Conservation (phyloP, 1,139 yeast species). For the Candida labiduridarum region DNA sequence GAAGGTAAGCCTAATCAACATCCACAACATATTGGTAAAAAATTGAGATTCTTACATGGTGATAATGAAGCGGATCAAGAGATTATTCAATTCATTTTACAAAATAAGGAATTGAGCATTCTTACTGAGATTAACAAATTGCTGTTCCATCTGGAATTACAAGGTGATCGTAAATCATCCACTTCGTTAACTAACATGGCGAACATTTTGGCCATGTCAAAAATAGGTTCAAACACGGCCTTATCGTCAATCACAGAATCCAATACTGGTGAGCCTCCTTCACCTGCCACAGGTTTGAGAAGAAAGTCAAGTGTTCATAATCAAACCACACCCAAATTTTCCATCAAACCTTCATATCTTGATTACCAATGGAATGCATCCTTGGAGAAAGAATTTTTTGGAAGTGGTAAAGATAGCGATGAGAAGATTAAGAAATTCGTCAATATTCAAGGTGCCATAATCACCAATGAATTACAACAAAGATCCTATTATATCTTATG, state of each 20-base stretch:
- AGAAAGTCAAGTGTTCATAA: constrained; percentile 33
- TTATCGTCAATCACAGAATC: constrained; percentile 24
- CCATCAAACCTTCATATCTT: constrained; percentile 33
- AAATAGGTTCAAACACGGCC: constrained; percentile 26
- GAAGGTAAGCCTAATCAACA: constrained; percentile 9
- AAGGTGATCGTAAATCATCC: constrained; percentile 36
- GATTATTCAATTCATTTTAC: constrained; percentile 34
- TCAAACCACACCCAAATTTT: constrained; percentile 31
- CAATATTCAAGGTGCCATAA: constrained; percentile 39
- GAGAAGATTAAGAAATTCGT: constrained; percentile 19
- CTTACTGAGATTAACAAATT: constrained; percentile 41
- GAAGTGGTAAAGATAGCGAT: neutral
- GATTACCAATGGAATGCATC: constrained; percentile 15
- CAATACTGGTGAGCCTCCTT: neutral
- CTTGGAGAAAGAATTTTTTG: constrained; percentile 13
- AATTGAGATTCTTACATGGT: constrained; percentile 29
- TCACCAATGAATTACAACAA: constrained; percentile 43
- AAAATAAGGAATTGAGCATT: constrained; percentile 39
- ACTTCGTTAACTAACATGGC: constrained; percentile 39
- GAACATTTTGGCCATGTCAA: constrained; percentile 26
- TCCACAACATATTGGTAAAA: constrained; percentile 27
- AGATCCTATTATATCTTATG: constrained; percentile 41
- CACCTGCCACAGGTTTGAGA: constrained; percentile 13
- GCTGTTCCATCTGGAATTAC: constrained; percentile 37
- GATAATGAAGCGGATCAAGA: constrained; percentile 31